These are phyloP conservation scores for Hirsutella rhossiliensis DNA, from an alignment of 2,329 filamentous ascomycete species.

Conservation along the genomic window DNA sequence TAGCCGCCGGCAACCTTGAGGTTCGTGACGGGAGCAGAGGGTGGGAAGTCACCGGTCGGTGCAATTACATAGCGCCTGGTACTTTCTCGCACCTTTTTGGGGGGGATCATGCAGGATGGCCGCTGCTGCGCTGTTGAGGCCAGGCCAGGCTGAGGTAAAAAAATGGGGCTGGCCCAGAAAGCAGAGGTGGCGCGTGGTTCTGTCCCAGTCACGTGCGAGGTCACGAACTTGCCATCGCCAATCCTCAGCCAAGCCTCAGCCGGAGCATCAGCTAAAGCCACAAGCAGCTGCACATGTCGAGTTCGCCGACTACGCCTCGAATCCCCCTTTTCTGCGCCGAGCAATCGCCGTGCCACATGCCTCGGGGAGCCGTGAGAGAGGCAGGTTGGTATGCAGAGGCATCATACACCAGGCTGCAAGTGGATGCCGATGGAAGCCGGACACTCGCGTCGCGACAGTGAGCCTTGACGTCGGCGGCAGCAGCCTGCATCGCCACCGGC, in stretches of 20 bases:
- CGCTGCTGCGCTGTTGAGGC: constrained; percentile 7
- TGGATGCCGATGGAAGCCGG: too few relatives aligned
- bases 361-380: too few relatives aligned
- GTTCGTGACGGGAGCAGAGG: constrained; percentile 2
- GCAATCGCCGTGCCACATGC: too few relatives aligned
- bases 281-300: too few relatives aligned
- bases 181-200: not conserved
- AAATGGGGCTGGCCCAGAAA: constrained; percentile 4
- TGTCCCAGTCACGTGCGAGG: not conserved
- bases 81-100: constrained; percentile 9
- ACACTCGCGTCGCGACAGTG: too few relatives aligned
- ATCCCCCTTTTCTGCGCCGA: too few relatives aligned
- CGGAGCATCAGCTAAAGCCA: too few relatives aligned
- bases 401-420: too few relatives aligned
- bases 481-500: too few relatives aligned
- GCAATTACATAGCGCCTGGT: constrained; percentile 19
- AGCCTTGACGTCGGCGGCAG: too few relatives aligned
- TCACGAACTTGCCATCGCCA: not conserved
- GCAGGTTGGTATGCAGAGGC: too few relatives aligned
- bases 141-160: constrained; percentile 3
- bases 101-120: constrained; percentile 13
- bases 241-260: not conserved
- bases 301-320: too few relatives aligned
- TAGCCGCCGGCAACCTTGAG: constrained; percentile 1
- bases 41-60: constrained; percentile 21